Base-by-base conservation (phyloP, 192 early-diverging fungal species). In the Backusella liffmaniae region DNA sequence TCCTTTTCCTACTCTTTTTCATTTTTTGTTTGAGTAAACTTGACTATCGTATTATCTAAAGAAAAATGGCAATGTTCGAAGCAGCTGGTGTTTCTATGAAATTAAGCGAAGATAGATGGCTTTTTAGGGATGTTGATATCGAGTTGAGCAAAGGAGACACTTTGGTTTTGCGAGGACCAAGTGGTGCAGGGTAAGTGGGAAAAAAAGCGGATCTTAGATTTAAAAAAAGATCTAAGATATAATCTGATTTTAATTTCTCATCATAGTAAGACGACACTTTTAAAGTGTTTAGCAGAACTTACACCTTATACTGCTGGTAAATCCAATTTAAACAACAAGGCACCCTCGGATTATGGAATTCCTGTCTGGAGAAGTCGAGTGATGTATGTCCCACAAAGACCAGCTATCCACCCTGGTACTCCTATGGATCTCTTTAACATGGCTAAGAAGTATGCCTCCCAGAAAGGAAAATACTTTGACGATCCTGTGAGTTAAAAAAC, bases 301-400 rank as follows among this genome's bases (percentile, higher is more conserved):
- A 88, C 89, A 0, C 75, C 87, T 3, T 89, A 87, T 77, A 91
- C 91, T 36, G 84, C 86, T 37, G 94, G 93, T 8, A 32, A 77
- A n/a, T 83, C 91, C 41, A 78, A 77, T 36, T 77, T 91, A 8
- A 67, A 88, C 8, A 85, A 82, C 13, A 84, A 85, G 74, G 85
- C 84, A 10, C 88, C 91, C 0, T 72, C 79, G 37, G 82, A 90
- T n/a, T 78, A 88, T 74, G 90, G 92, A 12, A 85, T 94, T 35
- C 91, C 94, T 5, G 66, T 76, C 35, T 97, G 93, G 93, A 85
- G 95, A 37, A 86, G 92, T 4, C 86, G 85, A 39, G 86, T 97
- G 62, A 90, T 93, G 87, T 97, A 97, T 82, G 91, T 97, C 16
- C 94, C 94, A 0, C 95, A 97, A 67, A 77, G 92, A 13, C 88